Base-by-base conservation (phyloP, 495 filamentous ascomycete species). In the Hyaloscypha bicolor region DNA sequence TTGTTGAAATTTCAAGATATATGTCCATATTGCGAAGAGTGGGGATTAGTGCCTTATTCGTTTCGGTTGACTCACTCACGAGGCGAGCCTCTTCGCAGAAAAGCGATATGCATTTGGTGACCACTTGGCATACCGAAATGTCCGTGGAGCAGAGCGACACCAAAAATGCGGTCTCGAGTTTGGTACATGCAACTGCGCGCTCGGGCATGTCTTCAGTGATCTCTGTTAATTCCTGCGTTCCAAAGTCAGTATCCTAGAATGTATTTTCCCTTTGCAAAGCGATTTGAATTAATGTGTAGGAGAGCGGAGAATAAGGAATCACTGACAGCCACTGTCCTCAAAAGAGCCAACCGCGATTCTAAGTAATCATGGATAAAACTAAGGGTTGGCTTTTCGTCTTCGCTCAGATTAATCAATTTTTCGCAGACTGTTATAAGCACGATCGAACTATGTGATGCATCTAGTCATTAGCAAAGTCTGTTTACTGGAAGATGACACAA, bases 61-160 rank as follows among this genome's bases (percentile, higher is more conserved):
- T 75, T 32, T 79, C 79, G 25, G 79, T 76, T 12, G 78, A 76
- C 9, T 79, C 79, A 58, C 86, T 84, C n/a, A 86, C 79, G 31
- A 85, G 76, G 4, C 77, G 76, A 62, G 85, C 86, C 66, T 89
- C 87, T 48, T 88, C 83, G 64, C 87, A 83, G 60, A 87, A 82
- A n/a, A 87, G 74, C n/a, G 82, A 83, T 62, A 90, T 84, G 67
- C 84, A 85, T 39, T 82, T 81, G 4, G 86, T 90, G 37, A 88
- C 87, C 31, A 86, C 73, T 63, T 85, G 84, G 71, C 87, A 89
- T 29, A 81, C 83, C 35, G 87, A 85, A 21, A 89, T 83, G 61
- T 90, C 86, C 22, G 83, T 79, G 12, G 85, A 88, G 69, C 87
- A 90, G 25, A 90, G 81, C 2, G 85, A 80, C 3, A 88, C 82